phyloP scores from a whole-genome alignment of 495 filamentous ascomycete genomes.

The Penicillium soppii region DNA sequence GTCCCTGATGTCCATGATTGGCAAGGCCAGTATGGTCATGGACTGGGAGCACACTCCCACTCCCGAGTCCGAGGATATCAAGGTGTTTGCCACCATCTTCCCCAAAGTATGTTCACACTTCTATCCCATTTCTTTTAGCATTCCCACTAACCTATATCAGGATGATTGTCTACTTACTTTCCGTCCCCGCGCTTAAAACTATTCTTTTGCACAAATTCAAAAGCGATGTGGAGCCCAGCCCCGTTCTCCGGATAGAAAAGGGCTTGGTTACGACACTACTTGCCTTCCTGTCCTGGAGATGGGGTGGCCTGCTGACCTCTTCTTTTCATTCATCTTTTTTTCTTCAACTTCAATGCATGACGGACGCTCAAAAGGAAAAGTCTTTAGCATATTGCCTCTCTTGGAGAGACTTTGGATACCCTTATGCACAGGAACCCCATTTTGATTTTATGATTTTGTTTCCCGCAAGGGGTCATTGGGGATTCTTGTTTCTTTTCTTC shows the following conservation, averaged over 20 bases:
- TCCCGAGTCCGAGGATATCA: conserved; percentile 82
- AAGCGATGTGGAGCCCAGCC: conserved; percentile 23
- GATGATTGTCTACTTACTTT: conserved; percentile 46
- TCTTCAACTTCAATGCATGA: conserved; percentile 14
- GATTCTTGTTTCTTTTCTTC: conserved; percentile 16
- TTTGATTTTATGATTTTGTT: conserved; percentile 8
- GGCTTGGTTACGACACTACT: conserved; percentile 16
- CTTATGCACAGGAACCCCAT: conserved; percentile 3
- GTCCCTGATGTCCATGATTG: conserved; percentile 88
- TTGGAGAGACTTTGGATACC: conserved; percentile 7
- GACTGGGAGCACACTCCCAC: conserved; percentile 91
- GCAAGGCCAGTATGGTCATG: conserved; percentile 86
- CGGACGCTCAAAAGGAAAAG: conserved; percentile 7
- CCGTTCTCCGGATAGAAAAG: conserved; percentile 21
- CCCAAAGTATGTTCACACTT: conserved; percentile 68
- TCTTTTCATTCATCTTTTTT: conserved; percentile 16
- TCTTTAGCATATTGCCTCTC: conserved; percentile 7
- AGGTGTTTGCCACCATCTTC: conserved; percentile 98
- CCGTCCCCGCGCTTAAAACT: conserved; percentile 42
- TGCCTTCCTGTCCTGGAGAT: conserved; percentile 45
- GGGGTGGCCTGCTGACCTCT: conserved; percentile 22
- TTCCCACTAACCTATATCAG: conserved; percentile 26
- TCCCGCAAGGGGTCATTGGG: conserved; percentile 9
- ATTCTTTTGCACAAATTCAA: conserved; percentile 15
- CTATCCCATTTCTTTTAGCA: neutral